Evolutionary conservation across 2,329 filamentous ascomycete genomes (phyloP).

Genomic region (Talaromyces sp.): DNA sequence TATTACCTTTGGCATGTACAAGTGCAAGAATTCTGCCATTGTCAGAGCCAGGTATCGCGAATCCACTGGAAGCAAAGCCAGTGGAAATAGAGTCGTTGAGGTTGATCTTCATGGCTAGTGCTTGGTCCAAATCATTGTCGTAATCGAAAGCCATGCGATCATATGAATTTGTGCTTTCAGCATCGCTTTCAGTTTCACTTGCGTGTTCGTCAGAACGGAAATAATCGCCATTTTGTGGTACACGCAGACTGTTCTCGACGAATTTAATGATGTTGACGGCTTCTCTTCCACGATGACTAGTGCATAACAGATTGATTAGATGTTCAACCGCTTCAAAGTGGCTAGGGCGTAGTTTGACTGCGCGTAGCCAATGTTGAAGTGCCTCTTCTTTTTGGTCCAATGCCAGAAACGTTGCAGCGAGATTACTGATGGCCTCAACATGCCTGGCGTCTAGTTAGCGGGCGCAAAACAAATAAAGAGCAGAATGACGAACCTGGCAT

Average conservation of each 20-base stretch:
- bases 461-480: neutral
- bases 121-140: constrained; percentile 43
- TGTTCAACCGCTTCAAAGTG: constrained; percentile 96
- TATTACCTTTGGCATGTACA: constrained; percentile 96
- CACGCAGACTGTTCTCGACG: constrained; percentile 70
- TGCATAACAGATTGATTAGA: constrained; percentile 81
- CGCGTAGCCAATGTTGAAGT: constrained; percentile 77
- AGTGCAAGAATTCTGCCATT: constrained; percentile 92
- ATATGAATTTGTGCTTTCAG: constrained; percentile 53
- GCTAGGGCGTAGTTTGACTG: constrained; percentile 77
- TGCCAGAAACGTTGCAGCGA: constrained; percentile 83
- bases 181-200: constrained; percentile 60
- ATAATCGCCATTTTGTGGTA: constrained; percentile 48
- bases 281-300: constrained; percentile 73
- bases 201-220: constrained; percentile 52
- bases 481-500: constrained; percentile 47
- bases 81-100: constrained; percentile 34
- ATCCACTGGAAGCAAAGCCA: constrained; percentile 75
- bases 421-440: constrained; percentile 89
- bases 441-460: constrained; percentile 53
- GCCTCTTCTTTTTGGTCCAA: constrained; percentile 80
- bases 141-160: constrained; percentile 58
- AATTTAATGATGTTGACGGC: constrained; percentile 83
- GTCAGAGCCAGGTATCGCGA: constrained; percentile 76
- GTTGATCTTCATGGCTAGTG: constrained; percentile 25